Evolutionary conservation across 1,139 yeast genomes (phyloP), one percentile per base, ranked within the genome.

Genomic region (Yamadazyma atmosphaerica): DNA sequence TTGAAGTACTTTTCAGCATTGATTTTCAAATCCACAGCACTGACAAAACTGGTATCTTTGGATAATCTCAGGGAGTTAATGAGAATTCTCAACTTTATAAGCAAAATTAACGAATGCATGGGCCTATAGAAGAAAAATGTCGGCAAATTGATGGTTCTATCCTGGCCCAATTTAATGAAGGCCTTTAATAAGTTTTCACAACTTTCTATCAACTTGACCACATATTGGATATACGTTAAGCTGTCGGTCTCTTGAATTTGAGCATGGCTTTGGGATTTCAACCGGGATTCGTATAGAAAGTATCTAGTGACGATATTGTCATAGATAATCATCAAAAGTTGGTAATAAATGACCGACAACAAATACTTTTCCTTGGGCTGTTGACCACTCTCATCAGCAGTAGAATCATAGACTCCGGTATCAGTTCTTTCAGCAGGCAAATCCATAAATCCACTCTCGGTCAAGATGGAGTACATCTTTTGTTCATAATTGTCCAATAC

Each of bases 71-170:
- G 63, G 0, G 77, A 61, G 40, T 66, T 67, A 17, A 74, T 65
- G 29, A 74, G 56, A 25, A 76, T 51, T 42, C 75, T 56, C 4
- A 75, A 62, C 40, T 78, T 59, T 17, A 75, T 65, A 43, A 75
- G 52, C 6, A 75, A 62, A 15, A 77, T 74, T 27, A 79, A 55
- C 0, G 82, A 77, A 51, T 75, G 77, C 67, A 79, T 60, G 3
- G 83, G 81, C 31, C 83, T 56, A 47, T 76, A 78, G 52, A 74
- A 74, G 50, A 77, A 68, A 44, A 74, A 75, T 1, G 81, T 74
- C 1, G 83, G 83, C 40, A 71, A 72, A 38, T 64, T 56, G 6
- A 63, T 49, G 1, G 74, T 66, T 37, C 61, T 59, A 7, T 61
- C 60, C 7, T 44, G 42, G 38, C 73, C 65, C 25, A 75, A 42